Conservation (phyloP, 208 protist genomes). For the Novymonas esmeraldas region DNA sequence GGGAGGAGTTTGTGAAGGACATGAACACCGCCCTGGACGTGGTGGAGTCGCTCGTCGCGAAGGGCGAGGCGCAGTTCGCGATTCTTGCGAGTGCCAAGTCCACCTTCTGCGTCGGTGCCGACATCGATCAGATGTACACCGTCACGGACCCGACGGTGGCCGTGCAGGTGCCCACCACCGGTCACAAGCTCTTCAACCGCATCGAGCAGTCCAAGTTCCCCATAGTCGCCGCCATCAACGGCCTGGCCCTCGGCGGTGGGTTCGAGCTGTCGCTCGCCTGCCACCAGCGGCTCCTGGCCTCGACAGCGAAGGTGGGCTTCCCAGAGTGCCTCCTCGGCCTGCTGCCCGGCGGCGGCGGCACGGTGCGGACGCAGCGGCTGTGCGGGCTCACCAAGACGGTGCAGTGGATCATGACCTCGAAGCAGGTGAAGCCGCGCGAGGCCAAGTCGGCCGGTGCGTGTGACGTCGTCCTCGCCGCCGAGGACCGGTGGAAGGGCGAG, state of each 20-base stretch:
- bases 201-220: constrained; percentile 69
- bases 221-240: constrained; percentile 94
- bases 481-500: constrained; percentile 67
- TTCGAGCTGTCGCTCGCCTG: constrained; percentile 95
- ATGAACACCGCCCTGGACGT: constrained; percentile 60
- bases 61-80: constrained; percentile 55
- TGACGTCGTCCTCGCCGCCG: constrained; percentile 51
- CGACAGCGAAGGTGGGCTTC: constrained; percentile 65
- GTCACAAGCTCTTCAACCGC: constrained; percentile 72
- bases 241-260: constrained; percentile 93
- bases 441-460: constrained; percentile 82
- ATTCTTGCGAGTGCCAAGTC: constrained; percentile 79
- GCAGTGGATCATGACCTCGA: constrained; percentile 87
- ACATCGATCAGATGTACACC: constrained; percentile 83
- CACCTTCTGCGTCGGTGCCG: constrained; percentile 83
- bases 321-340: constrained; percentile 95
- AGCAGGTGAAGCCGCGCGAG: constrained; percentile 64
- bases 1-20: constrained; percentile 59
- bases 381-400: constrained; percentile 90
- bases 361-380: constrained; percentile 93
- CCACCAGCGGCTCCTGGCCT: constrained; percentile 82
- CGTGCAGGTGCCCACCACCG: constrained; percentile 35
- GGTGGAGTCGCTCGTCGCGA: constrained; percentile 64
- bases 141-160: constrained; percentile 54
- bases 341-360: constrained; percentile 94